Evolutionary conservation across 352 stramenopile species (phyloP), one percentile per base, ranked within the genome.

Genomic region (Globisporangium cederbergense): DNA sequence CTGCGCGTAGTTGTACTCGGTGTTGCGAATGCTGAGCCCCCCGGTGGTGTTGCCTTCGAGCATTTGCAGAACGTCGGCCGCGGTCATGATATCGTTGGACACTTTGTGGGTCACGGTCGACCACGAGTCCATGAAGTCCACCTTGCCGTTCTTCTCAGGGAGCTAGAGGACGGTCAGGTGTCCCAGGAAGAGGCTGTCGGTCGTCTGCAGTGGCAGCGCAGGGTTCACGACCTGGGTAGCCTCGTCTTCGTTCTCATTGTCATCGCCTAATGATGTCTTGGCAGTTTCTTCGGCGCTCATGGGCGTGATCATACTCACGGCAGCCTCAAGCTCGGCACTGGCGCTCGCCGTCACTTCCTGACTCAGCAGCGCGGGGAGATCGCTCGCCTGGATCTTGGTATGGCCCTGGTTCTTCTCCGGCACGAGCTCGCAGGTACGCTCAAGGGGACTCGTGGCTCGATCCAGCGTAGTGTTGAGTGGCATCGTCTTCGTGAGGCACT

Each of bases 81-180:
- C 77, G 1, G 67, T 88, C 50, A 90, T 77, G 8, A 90, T 67
- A 51, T 90, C 81, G 55, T 76, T 79, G 2, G 81, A 86, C n/a
- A 88, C 67, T 45, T 83, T 81, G n/a, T 68, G 65, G 71, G 88
- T 83, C 52, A 78, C 75, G 2, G 81, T 78, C n/a, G 78, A 88
- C 78, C 79, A 89, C 43, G 79, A 70, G 61, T 89, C 79, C 77
- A 90, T 90, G 61, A 88, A 89, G 64, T 90, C 79, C 9, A 81
- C 72, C 13, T 75, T 70, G n/a, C 79, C 79, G 20, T 80, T 77
- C 61, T 83, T 83, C 56, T 64, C 47, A 1, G 81, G 75, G 0
- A 89, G 76, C 65, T 78, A 45, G 3, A 90, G 59, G 18, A 82
- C 76, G 4, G 81, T 74, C 5, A 88, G 65, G 58, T 90, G 76